Percentiles rank a stretch among this genome's conserved stretches.
These are phyloP conservation scores for Talaromyces verruculosus DNA, from an alignment of 2,329 filamentous ascomycete genomes.

Conservation along the genomic window DNA sequence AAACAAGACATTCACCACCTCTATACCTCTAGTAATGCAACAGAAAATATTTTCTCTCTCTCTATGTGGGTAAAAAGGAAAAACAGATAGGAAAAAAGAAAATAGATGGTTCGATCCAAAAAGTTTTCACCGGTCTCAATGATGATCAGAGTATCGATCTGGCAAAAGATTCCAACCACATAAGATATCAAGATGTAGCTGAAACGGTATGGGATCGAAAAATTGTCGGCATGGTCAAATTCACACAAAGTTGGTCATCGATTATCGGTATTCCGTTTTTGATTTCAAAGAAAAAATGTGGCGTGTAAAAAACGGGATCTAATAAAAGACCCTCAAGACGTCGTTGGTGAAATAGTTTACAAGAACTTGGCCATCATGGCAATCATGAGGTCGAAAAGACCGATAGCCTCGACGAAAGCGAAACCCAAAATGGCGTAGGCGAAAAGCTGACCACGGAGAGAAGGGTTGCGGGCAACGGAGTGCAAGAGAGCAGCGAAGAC, in stretches of 20 bases:
- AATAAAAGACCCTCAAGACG: background rate
- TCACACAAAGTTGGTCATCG: slow-evolving; percentile 11
- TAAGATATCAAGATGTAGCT: background rate
- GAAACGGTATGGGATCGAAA: slow-evolving; percentile 9
- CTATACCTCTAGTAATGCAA: slow-evolving; percentile 17
- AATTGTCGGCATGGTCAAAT: slow-evolving; percentile 14
- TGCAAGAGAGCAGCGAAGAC: slow-evolving; percentile 88
- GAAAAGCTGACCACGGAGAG: slow-evolving; percentile 93
- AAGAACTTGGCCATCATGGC: slow-evolving; percentile 91
- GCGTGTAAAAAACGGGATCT: background rate
- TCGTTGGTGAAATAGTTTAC: slow-evolving; percentile 30
- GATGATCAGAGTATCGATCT: slow-evolving; percentile 7
- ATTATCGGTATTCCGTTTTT: slow-evolving; percentile 14
- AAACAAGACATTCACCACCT: slow-evolving; percentile 11
- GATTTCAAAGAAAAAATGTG: slow-evolving; percentile 9
- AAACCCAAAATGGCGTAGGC: slow-evolving; percentile 94
- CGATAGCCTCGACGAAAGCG: slow-evolving; percentile 82
- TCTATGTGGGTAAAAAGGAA: slow-evolving; percentile 10
- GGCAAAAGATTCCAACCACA: slow-evolving; percentile 8
- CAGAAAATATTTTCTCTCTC: slow-evolving; percentile 13
- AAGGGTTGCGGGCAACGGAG: slow-evolving; percentile 90
- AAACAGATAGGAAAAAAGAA: slow-evolving; percentile 7
- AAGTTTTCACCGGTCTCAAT: slow-evolving; percentile 6
- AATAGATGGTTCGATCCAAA: slow-evolving; percentile 8
- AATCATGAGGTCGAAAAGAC: slow-evolving; percentile 86